phyloP scores from a whole-genome alignment of 2,329 filamentous ascomycete genomes.

The Trichocomaceae sp. region DNA sequence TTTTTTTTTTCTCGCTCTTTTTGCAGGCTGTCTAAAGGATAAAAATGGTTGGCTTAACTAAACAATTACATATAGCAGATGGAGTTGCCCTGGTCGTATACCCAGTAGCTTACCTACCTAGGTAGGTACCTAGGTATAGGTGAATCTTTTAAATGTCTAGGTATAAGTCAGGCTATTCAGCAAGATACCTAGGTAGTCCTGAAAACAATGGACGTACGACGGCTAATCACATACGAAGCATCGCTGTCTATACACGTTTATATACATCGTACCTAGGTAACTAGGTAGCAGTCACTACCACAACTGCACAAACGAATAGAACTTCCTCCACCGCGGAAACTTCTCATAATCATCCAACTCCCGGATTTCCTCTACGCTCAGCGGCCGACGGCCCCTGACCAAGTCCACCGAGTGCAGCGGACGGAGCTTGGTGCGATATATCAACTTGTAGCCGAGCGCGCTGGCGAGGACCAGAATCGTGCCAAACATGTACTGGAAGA shows the following conservation, averaged over 20 bases:
- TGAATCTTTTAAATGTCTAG: no score
- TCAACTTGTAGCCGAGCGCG: constrained; percentile 21
- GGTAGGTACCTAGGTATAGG: no score
- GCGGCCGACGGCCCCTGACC: constrained; percentile 17
- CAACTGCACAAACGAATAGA: constrained; percentile 8
- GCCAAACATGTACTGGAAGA: constrained; percentile 25
- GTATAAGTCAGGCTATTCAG: no score
- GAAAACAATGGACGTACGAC: no score
- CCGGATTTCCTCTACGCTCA: constrained; percentile 19
- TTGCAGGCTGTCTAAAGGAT: constrained; percentile 3
- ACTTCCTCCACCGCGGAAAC: constrained; percentile 19
- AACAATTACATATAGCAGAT: no score
- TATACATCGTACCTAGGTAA: no score
- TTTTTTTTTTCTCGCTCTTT: constrained; percentile 16
- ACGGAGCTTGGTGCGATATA: constrained; percentile 17
- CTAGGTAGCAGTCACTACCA: background rate
- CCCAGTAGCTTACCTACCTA: no score
- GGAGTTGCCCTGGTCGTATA: no score
- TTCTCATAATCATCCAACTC: constrained; percentile 21
- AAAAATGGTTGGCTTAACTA: background rate
- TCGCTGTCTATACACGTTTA: no score
- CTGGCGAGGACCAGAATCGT: constrained; percentile 20
- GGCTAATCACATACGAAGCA: no score
- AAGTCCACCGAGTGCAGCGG: constrained; percentile 19
- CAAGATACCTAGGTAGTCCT: no score